A percentile compares a stretch with the other conserved stretches of the same genome.
Evolutionary conservation across 148 eudicot species (phyloP).

Genomic region (Amaranthus cruentus): DNA sequence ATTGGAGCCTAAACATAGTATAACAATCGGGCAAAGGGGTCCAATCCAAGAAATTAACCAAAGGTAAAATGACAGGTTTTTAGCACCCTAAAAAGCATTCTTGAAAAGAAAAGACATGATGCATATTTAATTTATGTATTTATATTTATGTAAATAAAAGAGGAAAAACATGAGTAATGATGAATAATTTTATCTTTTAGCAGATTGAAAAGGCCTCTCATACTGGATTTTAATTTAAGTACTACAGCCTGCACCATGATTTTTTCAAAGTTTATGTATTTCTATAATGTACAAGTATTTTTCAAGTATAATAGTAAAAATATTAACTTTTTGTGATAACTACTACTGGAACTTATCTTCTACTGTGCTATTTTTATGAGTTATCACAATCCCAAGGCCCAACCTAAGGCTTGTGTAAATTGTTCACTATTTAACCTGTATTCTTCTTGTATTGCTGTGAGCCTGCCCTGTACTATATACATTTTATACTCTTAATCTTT

Average conservation of each 20-base stretch:
- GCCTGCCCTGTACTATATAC: too few relatives aligned
- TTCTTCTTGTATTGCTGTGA: neutral
- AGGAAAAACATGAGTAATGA: neutral
- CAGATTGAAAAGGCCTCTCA: slow-evolving; percentile 13
- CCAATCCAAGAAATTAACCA: slow-evolving; percentile 18
- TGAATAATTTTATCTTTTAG: neutral
- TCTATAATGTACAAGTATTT: neutral
- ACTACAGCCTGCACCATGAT: slow-evolving; percentile 23
- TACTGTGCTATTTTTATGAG: neutral
- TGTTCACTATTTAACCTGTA: neutral
- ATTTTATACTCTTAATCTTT: too few relatives aligned
- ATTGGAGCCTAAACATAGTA: slow-evolving; percentile 30
- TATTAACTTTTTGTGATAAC: neutral
- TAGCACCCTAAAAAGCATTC: neutral
- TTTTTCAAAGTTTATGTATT: neutral
- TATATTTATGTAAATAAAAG: too few relatives aligned
- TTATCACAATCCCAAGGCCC: slow-evolving; percentile 24
- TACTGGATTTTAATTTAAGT: slow-evolving; percentile 1
- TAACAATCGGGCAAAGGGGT: slow-evolving; percentile 9
- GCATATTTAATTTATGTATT: too few relatives aligned
- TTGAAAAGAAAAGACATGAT: neutral
- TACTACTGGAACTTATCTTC: neutral
- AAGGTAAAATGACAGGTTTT: neutral
- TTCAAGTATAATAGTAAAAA: neutral
- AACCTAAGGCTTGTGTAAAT: slow-evolving; percentile 2